Evolutionary conservation across 163 green algal genomes (phyloP).

Genomic region (Coccomyxa subellipsoidea): DNA sequence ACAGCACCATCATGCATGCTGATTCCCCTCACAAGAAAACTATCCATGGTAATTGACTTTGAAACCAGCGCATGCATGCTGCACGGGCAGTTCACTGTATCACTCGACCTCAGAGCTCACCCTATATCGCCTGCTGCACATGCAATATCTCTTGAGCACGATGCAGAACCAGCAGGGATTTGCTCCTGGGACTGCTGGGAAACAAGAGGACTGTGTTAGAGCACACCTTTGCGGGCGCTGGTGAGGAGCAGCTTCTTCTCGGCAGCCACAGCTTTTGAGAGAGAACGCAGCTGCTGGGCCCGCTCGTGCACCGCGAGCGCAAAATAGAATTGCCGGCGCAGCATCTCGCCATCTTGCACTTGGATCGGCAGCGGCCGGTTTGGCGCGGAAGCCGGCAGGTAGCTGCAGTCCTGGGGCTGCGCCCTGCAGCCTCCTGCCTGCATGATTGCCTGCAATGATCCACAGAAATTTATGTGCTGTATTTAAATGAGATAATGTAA

Average conservation of each 20-base stretch:
- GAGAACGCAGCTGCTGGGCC: neutral
- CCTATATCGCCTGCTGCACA: too few relatives aligned
- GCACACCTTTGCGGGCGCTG: neutral
- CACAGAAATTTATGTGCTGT: neutral
- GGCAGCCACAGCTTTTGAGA: neutral
- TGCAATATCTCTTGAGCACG: neutral
- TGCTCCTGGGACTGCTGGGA: too few relatives aligned
- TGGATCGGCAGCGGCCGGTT: neutral
- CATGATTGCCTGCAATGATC: neutral
- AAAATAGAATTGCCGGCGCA: slow-evolving; percentile 25
- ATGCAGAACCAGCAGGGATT: too few relatives aligned
- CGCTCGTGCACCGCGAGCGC: slow-evolving; percentile 21
- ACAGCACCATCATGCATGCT: neutral
- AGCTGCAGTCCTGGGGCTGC: neutral
- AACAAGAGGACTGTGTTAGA: too few relatives aligned
- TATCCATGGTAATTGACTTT: too few relatives aligned
- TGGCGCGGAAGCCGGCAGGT: neutral
- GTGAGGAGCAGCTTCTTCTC: neutral
- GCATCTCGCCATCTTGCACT: neutral
- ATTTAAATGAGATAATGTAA: neutral
- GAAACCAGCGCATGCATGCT: too few relatives aligned
- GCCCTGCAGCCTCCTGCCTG: neutral
- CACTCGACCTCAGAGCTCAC: too few relatives aligned
- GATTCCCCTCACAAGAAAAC: too few relatives aligned
- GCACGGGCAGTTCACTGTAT: too few relatives aligned